Evolutionary conservation across 225 moss, liverwort and hornwort species (phyloP).

Genomic region (Takakia lepidozioides): DNA sequence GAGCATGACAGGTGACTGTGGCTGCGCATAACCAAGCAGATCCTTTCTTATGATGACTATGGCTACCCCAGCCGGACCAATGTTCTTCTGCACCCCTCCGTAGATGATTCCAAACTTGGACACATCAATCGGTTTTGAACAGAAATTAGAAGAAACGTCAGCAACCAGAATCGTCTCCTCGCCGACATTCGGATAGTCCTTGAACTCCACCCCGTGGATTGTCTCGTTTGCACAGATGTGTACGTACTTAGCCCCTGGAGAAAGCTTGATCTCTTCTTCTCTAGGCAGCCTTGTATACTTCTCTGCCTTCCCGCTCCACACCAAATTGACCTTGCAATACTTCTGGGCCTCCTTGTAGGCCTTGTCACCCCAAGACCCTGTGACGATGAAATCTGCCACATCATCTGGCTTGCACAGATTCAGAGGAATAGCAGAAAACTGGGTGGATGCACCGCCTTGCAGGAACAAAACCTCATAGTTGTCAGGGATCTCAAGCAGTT

Average conservation of each 20-base stretch:
- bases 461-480: constrained; percentile 84
- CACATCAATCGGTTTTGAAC: constrained; percentile 92
- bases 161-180: constrained; percentile 73
- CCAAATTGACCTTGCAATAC: constrained; percentile 78
- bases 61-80: constrained; percentile 92
- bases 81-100: constrained; percentile 97
- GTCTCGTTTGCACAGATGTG: constrained; percentile 98
- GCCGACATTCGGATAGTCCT: constrained; percentile 75
- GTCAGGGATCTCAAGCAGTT: constrained; percentile 71
- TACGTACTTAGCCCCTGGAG: constrained; percentile 71
- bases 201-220: constrained; percentile 98
- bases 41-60: constrained; percentile 82
- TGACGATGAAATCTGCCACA: constrained; percentile 67
- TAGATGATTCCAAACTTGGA: constrained; percentile 96
- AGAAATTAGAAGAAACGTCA: constrained; percentile 95
- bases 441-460: constrained; percentile 85
- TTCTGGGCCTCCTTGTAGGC: constrained; percentile 92
- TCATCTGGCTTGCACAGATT: constrained; percentile 76
- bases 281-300: constrained; percentile 82
- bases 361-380: constrained; percentile 99
- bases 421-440: constrained; percentile 81
- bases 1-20: constrained; percentile 77
- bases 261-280: constrained; percentile 57
- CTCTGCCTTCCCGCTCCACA: constrained; percentile 83
- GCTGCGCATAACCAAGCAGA: constrained; percentile 58